Evolutionary conservation across 1,139 yeast genomes (phyloP), one percentile per base, ranked within the genome.

Genomic region (Oligophagozyma castellii): DNA sequence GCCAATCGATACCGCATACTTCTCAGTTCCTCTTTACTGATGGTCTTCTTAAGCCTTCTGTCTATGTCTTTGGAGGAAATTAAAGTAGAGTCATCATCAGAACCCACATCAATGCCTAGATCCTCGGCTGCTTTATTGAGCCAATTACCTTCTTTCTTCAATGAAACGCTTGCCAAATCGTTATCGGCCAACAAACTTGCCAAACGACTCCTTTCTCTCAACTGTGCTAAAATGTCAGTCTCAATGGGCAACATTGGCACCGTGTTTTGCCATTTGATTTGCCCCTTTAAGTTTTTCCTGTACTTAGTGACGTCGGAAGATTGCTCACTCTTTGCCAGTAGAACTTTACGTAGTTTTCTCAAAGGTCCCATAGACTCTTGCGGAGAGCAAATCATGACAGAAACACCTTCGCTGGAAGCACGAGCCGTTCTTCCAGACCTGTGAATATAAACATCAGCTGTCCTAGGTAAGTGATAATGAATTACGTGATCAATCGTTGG

Each of bases 351-450:
- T 32, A 89, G 64, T 50, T 78, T 81, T 46, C 70, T 66, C 40
- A 89, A 61, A 1, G 95, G 92, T 0, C 94, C 94, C 33, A 84
- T 69, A 0, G 93, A 79, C 51, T 89, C 99, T 38, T 79, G 86
- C 10, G 96, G 95, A 3, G 95, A 79, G 45, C 95, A 84, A 33
- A 89, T 63, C 67, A 84, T 73, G 22, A 92, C 76, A 2, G 95
- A 77, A 12, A 89, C 94, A 62, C 99, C 99, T 50, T 81, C 92
- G 31, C 68, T 70, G 0, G 92, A 89, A 2, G 93, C 95, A 63
- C 99, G 78, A 0, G 94, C 98, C 13, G 98, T 92, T 67, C 99
- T 74, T 37, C 99, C 99, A 2, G 95, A 81, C 53, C 99, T 69
- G 56, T 89, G 99, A 39, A 89, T 76, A 50, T 89, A 89, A 32